Evolutionary conservation across 1,139 yeast genomes (phyloP), one percentile per base, ranked within the genome.

Genomic region (Blastobotrys elegans): DNA sequence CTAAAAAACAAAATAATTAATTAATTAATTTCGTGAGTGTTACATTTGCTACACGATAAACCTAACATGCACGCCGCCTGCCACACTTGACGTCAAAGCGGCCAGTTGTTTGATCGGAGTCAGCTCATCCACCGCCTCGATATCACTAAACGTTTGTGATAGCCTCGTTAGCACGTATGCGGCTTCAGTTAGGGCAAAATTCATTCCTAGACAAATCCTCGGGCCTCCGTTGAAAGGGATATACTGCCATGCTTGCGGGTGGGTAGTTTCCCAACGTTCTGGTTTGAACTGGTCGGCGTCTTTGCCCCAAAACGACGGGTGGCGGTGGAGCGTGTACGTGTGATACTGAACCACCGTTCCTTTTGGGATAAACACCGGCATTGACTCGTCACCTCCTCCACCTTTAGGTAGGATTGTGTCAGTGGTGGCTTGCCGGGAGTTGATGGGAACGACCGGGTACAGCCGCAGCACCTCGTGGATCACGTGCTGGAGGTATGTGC

Each of bases 201-300:
- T 82, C 61, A 77, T 82, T 16, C 82, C 83, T 44, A 77, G 65
- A 56, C 83, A 78, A 48, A 77, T 77, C 49, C 83, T 66, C 27
- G 83, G 82, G 4, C 83, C 83, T 43, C 82, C 82, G 55, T 77
- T 77, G 65, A 76, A 77, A 4, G 81, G 81, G 24, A 77, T 59
- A 59, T 65, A 77, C 13, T 74, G 75, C 80, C 81, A 77, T 29
- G 55, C 47, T 10, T 56, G 44, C 10, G 40, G 26, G 5, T 16
- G 10, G 14, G 47, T 27, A 29, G 50, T 53, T 4, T 42, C 52
- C 81, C 81, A 77, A 54, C 82, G 67, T 54, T 76, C 81, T 4
- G 82, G 82, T 38, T 66, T 65, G 61, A 74, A 78, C 33, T 59
- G 74, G 2, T 56, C 52, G 8, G 79, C 72, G 53, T 77, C 79